Evolutionary conservation across 2,329 filamentous ascomycete species (phyloP).

Genomic region (Scedosporium aurantiacum): DNA sequence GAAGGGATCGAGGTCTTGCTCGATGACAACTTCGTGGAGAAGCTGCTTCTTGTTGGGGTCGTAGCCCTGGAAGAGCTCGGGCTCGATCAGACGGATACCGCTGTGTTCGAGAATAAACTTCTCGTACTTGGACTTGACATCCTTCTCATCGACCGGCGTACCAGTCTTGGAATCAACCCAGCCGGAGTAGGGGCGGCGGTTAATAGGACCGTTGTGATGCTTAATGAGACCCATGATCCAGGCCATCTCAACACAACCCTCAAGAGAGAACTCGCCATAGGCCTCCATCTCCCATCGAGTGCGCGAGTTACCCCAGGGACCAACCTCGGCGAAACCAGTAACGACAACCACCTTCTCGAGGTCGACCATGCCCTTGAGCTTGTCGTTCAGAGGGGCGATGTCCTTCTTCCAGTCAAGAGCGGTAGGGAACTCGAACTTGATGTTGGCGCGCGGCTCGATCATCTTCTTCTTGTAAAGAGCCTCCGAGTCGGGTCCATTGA

Average conservation of each 20-base stretch:
- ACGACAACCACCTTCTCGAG: conserved; percentile 96
- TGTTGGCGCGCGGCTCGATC: conserved; percentile 88
- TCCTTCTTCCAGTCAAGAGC: conserved; percentile 88
- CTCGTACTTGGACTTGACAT: conserved; percentile 95
- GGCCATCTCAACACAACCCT: conserved; percentile 97
- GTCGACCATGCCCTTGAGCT: conserved; percentile 95
- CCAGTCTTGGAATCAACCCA: conserved; percentile 94
- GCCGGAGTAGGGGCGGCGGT: conserved; percentile 91
- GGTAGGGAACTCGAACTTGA: conserved; percentile 91
- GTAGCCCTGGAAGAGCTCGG: conserved; percentile 92
- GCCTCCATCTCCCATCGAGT: conserved; percentile 99
- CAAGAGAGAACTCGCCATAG: conserved; percentile 88
- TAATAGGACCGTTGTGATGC: conserved; percentile 92
- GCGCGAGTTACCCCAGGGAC: conserved; percentile 96
- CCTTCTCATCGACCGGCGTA: conserved; percentile 95
- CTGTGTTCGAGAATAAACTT: conserved; percentile 93
- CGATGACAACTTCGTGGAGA: conserved; percentile 92
- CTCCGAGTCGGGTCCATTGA: conserved; percentile 90
- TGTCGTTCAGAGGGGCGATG: conserved; percentile 75
- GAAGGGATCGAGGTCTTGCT: conserved; percentile 94
- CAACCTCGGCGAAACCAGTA: conserved; percentile 90
- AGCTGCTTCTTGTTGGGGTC: conserved; percentile 98
- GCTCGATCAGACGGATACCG: conserved; percentile 94
- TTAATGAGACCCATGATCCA: conserved; percentile 99
- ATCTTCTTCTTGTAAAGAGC: conserved; percentile 89